Conservation (phyloP, 2,329 filamentous ascomycete genomes). For the Leptographium galeiforme region DNA sequence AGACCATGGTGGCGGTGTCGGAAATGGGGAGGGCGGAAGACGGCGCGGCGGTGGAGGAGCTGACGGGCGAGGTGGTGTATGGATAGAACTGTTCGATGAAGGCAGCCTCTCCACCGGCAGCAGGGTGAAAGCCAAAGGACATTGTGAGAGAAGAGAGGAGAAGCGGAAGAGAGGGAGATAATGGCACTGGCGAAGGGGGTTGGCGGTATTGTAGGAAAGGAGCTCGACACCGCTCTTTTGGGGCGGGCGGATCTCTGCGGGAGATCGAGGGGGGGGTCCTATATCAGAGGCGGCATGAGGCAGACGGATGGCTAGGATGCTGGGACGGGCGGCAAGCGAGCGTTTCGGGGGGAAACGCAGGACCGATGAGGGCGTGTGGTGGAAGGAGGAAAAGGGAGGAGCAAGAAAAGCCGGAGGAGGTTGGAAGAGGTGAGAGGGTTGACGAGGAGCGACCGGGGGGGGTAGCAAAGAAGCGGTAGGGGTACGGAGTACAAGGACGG, state of each 20-base stretch:
- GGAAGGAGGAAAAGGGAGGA: neutral
- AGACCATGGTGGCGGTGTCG: slow-evolving; percentile 20
- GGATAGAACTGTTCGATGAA: slow-evolving; percentile 43
- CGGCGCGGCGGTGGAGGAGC: slow-evolving; percentile 16
- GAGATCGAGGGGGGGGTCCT: slow-evolving; percentile 3
- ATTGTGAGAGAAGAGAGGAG: slow-evolving; percentile 2
- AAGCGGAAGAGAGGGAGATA: neutral
- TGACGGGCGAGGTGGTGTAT: slow-evolving; percentile 21
- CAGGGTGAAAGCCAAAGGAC: slow-evolving; percentile 12
- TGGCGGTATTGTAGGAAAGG: slow-evolving; percentile 4
- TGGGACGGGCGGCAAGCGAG: neutral
- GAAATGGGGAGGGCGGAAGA: slow-evolving; percentile 21
- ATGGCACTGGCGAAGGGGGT: neutral
- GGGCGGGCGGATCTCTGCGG: slow-evolving; percentile 6
- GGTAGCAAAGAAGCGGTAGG: neutral
- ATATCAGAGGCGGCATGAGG: slow-evolving; percentile 2
- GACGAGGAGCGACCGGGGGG: neutral
- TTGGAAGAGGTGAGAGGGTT: slow-evolving; percentile 3
- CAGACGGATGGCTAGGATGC: neutral
- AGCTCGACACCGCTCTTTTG: slow-evolving; percentile 13
- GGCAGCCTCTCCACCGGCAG: slow-evolving; percentile 39
- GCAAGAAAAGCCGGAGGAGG: slow-evolving; percentile 2
- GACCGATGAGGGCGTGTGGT: neutral
- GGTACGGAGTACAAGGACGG: neutral
- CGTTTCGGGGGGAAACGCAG: neutral